Base-by-base conservation (phyloP, 345 rosid genomes). In the Acer yangbiense region DNA sequence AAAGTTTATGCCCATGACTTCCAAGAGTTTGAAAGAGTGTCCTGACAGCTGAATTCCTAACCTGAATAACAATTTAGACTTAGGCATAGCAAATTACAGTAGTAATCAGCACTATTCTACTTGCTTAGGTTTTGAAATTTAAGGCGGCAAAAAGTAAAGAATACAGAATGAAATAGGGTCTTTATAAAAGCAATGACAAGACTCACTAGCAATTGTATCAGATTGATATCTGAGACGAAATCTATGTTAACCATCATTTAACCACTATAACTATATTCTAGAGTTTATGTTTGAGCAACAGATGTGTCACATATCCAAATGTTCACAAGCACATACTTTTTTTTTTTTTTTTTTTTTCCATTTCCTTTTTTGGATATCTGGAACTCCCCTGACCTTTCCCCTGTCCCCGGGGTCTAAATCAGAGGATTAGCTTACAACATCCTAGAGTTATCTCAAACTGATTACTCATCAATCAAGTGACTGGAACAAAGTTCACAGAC, bases 1-100 rank as follows among this genome's bases (percentile, higher is more conserved):
- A 90, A 82, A 96, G 95, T 78, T 94, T 94, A 78, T 94, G 95
- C 67, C 97, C 98, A 69, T 94, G 97, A 80, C 97, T 90, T 77
- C 98, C 90, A 77, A 94, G 92, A 83, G 89, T 91, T 83, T 96
- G 99, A 82, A 96, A 96, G 58, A 96, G 92, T 69, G 98, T 94
- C 83, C 98, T 88, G 64, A 94, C 91, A 77, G 99, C 97, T 62
- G 99, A 95, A 86, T 96, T 96, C 82, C 99, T 91, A 66, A 96
- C 99, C 99, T 95, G 84, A 69, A 85, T 76, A 54, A 60, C 16
- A 57, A 9, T 65, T 65, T 61, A 65, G 20, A 50, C 35, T 67
- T 68, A 83, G 73, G 69, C 44, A 73, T 11, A 57, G 44, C 29
- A 21, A 58, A 20, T n/a, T 9, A 43, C 16, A 46, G 7, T 52